Evolutionary conservation across 495 filamentous ascomycete genomes (phyloP).

Genomic region (Apiosordaria backusii): DNA sequence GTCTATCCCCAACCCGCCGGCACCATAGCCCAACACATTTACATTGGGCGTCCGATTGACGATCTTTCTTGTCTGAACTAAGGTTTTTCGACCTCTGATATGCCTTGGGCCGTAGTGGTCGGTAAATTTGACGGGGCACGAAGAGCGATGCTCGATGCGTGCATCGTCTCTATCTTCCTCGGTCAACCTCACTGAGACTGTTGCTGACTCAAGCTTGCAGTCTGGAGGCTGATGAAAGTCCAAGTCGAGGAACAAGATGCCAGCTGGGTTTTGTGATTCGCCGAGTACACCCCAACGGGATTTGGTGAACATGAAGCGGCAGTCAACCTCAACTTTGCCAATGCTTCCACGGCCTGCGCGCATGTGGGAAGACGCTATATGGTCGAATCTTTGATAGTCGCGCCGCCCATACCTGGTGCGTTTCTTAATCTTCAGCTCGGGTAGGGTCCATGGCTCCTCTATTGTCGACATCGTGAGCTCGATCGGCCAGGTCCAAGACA

Average conservation of each 20-base stretch:
- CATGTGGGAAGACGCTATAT: conserved; percentile 20
- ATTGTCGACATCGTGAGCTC: background rate
- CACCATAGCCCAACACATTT: conserved; percentile 16
- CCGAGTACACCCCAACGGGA: conserved; percentile 35
- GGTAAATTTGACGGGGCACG: conserved; percentile 22
- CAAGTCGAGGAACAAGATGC: conserved; percentile 36
- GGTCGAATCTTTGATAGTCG: conserved; percentile 21
- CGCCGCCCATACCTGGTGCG: conserved; percentile 10
- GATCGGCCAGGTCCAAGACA: background rate
- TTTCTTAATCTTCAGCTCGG: conserved; percentile 1
- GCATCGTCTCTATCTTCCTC: conserved; percentile 17
- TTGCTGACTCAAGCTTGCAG: conserved; percentile 32
- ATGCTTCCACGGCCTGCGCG: conserved; percentile 16
- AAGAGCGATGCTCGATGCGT: background rate
- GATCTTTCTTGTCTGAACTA: conserved; percentile 5
- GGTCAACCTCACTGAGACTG: conserved; percentile 26
- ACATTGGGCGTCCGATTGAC: conserved; percentile 12
- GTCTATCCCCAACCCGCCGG: conserved; percentile 18
- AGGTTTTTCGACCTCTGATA: conserved; percentile 11
- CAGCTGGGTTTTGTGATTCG: conserved; percentile 25
- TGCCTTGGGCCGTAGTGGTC: conserved; percentile 21
- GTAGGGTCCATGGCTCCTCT: background rate
- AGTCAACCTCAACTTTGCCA: conserved; percentile 30
- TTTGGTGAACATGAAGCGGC: conserved; percentile 33
- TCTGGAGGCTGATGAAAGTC: conserved; percentile 28